Base-by-base conservation (phyloP, 305 asterid genomes). In the Solanum hybrid region DNA sequence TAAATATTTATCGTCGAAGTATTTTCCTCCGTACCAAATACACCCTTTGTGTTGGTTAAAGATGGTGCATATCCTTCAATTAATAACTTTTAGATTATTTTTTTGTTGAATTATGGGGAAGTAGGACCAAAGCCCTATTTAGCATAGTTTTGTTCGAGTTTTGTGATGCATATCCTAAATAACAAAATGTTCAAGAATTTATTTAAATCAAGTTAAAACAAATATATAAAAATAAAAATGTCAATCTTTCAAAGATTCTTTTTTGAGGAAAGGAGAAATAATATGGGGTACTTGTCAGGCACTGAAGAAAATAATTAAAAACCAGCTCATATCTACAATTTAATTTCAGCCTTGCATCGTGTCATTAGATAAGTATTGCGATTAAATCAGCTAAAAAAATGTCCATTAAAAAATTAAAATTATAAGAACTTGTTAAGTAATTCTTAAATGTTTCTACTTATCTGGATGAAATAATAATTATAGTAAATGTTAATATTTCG, bases 201-300 rank as follows among this genome's bases (percentile, higher is more conserved):
- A 72, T 72, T 72, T 72, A 24, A 29, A 72, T 72, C 31, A 72
- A 11, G 78, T 12, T 72, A 26, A 57, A 72, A 72, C 32, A 72
- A 24, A 24, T 70, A 4, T 70, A 72, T 10, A 72, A 26, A 70
- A 70, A 4, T 2, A 70, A 24, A 72, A 72, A 72, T 72, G 4
- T 12, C 33, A 72, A 72, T 70, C 32, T 70, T 45, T n/a, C 65
- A 88, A 83, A 94, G 93, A 92, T 90, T 91, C 90, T 65, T 90
- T 78, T 81, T 13, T 26, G 36, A 14, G 15, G n/a, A 81, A 81
- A 81, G 87, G 34, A 26, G 86, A 7, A 80, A 37, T 38, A 80
- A 13, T 24, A 38, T 9, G 87, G 89, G 93, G 93, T 93, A 92
- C 90, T 89, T 90, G 92, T 90, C 75, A 27, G 75, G 51, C 22